phyloP scores from a whole-genome alignment of 805 yeast species.

The Saturnispora mendoncae region DNA sequence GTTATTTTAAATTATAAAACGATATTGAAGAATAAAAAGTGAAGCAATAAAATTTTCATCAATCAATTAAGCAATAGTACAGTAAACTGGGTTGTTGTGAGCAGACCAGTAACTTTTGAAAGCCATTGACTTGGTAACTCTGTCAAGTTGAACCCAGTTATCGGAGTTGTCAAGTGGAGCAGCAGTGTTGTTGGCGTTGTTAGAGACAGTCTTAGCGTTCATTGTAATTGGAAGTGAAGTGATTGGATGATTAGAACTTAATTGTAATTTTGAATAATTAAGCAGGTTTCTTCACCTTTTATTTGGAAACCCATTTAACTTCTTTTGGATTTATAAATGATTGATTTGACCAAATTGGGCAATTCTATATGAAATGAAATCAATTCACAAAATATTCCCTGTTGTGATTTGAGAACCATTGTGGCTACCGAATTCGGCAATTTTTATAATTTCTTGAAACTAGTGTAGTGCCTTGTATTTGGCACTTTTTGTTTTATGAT shows the following conservation, averaged over 20 bases:
- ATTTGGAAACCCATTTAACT: too few species aligned
- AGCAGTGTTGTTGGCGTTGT: not conserved
- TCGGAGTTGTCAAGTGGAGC: constrained; percentile 4
- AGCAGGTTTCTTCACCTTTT: too few species aligned
- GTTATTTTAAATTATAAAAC: not conserved
- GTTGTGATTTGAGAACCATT: too few species aligned
- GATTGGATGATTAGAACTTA: not conserved
- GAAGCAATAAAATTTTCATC: not conserved
- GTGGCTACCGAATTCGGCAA: too few species aligned
- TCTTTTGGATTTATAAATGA: too few species aligned
- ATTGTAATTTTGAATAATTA: too few species aligned
- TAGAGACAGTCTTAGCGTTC: constrained; percentile 8
- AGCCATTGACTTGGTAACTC: not conserved
- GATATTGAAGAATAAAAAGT: not conserved
- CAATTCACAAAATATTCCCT: too few species aligned
- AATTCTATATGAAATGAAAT: too few species aligned
- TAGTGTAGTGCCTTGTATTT: too few species aligned
- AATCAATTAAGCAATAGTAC: constrained; percentile 3
- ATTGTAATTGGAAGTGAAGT: not conserved
- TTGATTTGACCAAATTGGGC: too few species aligned
- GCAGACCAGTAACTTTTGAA: not conserved
- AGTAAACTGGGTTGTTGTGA: not conserved
- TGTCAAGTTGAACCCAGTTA: constrained; percentile 1
- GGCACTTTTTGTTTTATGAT: too few species aligned
- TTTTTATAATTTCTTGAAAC: too few species aligned